Percentiles rank a stretch among this genome's conserved stretches.
Conservation (phyloP, 441 rosid genomes). For the Adansonia grandidieri region DNA sequence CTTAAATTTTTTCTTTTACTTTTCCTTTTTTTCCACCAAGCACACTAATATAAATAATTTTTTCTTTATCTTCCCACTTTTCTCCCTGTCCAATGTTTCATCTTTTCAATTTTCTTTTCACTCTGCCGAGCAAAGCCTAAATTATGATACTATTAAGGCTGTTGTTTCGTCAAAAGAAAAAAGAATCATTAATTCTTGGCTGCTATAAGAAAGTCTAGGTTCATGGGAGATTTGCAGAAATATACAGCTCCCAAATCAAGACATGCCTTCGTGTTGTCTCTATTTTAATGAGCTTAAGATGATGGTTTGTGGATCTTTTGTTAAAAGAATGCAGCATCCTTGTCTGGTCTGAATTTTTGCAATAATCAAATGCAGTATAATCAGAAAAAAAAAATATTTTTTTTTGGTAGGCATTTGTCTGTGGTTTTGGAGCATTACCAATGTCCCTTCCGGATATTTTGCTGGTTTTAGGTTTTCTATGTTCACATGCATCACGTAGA, state of each 20-base stretch:
- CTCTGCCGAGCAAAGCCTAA: neutral
- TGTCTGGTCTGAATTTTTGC: constrained; percentile 7
- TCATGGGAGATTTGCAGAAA: neutral
- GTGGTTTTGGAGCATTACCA: constrained; percentile 14
- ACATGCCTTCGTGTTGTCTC: neutral
- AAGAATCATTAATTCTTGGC: neutral
- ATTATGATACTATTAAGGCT: neutral
- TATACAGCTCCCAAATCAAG: neutral
- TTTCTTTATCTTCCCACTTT: too few relatives aligned
- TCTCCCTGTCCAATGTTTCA: too few relatives aligned
- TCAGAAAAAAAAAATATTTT: neutral
- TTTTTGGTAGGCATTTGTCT: neutral
- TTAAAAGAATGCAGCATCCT: neutral
- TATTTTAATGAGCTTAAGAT: neutral
- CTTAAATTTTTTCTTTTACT: too few relatives aligned
- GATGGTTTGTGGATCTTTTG: neutral
- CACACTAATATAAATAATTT: too few relatives aligned
- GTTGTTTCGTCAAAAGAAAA: neutral
- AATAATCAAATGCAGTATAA: constrained; percentile 8
- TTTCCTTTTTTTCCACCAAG: too few relatives aligned
- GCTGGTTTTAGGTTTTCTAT: neutral
- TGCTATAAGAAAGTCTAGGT: neutral
- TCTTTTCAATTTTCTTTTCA: neutral
- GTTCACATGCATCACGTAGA: neutral
- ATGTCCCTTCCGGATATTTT: neutral